Base-by-base conservation (phyloP, 805 yeast genomes). In the Yarrowia deformans region DNA sequence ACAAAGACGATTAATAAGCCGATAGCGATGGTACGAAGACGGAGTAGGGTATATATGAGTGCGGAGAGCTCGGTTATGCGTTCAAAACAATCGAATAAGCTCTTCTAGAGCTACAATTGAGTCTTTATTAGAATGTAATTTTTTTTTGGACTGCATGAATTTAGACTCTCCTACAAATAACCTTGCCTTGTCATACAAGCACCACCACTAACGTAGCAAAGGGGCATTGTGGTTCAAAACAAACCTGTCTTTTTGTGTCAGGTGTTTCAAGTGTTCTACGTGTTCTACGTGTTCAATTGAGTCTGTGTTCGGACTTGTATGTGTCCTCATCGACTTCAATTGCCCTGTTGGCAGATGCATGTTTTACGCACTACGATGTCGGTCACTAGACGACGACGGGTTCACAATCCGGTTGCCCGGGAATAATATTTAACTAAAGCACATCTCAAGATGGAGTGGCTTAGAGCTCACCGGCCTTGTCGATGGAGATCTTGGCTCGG, bases 401-500 rank as follows among this genome's bases (percentile, higher is more conserved):
- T 16, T 43, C 46, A 43, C n/a, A 43, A 43, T 10, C 18, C 46
- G 12, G 46, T 10, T n/a, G 16, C 16, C 13, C 23, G 54, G 32
- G 16, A 49, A 49, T 49, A 49, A 49, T 49, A 49, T 49, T 49
- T 49, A 49, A 49, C 54, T 49, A 49, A 32, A 16, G 40, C 12
- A 18, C 8, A 18, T 23, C 4, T 23, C 29, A 23, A 23, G 29
- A 23, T 2, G 35, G 16, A 32, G 16, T 5, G 9, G 56, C 48
- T 66, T 66, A 66, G 69, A 86, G 78, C 80, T 85, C 88, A 78
- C 91, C 90, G 73, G 84, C 82, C 72, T 84, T 84, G 78, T 84
- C 90, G 77, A 90, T 84, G 80, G 84, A 82, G 78, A 90, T 81
- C 79, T 82, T 84, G 73, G 88, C 88, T 71, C 81, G 82, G 79